Evolutionary conservation across 805 yeast genomes (phyloP), one percentile per base, ranked within the genome.

Genomic region (Maudiozyma saulgeensis): DNA sequence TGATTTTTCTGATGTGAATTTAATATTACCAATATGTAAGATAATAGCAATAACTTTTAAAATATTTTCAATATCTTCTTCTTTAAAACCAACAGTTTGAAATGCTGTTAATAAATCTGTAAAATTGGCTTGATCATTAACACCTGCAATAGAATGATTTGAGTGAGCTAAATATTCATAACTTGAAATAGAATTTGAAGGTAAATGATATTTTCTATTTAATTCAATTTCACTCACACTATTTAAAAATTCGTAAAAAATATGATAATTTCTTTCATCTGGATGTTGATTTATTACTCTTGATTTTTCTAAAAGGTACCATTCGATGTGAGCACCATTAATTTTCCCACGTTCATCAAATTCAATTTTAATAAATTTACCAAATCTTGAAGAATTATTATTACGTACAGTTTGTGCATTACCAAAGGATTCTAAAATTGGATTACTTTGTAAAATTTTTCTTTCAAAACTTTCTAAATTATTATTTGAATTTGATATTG

Each of bases 391-490:
- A 3, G 97, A 89, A 67, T 93, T 93, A 65, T 90, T 82, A 64
- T 93, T 93, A 59, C 93, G 79, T 15, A 88, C 87, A 0, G 99
- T 93, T 61, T 91, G 96, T 1, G 99, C 91, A 66, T 93, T 93
- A 57, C 99, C 99, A 67, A 93, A 93, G 32, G 96, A 81, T 67
- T 93, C 99, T 56, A 93, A 68, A 45, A 93, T 88, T 1, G 99
- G 99, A 62, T 93, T 93, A 7, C 98, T 96, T 61, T 87, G 90
- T 32, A 93, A 67, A 47, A 93, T 91, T 64, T 87, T 89, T 53
- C 78, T 76, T 65, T 93, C 98, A 56, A 93, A 84, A 43, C 76
- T 72, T 39, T 39, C 42, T 5, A 21, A 21, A 15, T 23, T 23
- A 21, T 39, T 13, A 18, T 12, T 7, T 9, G 11, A 34, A 16